Evolutionary conservation across 176 grass and related monocot species (phyloP).

Genomic region (Bromus sterilis): DNA sequence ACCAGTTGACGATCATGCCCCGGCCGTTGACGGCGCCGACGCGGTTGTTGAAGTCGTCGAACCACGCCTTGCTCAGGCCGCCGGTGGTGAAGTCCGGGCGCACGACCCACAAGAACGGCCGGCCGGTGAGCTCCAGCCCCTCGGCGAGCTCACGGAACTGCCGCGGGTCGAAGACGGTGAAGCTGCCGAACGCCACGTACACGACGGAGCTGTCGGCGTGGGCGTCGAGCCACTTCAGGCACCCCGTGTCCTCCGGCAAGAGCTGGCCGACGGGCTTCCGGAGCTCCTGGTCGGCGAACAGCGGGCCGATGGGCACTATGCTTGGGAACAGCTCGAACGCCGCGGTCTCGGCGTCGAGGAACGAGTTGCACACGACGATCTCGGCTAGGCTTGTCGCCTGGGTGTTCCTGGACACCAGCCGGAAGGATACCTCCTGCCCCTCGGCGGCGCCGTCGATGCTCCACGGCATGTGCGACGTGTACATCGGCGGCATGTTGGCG

Average conservation of each 20-base stretch:
- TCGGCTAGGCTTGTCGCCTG: not conserved
- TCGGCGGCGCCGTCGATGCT: not conserved
- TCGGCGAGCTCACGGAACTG: conserved; percentile 42
- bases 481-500: conserved; percentile 25
- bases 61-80: conserved; percentile 13
- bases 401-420: not conserved
- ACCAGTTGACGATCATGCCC: conserved; percentile 41
- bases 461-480: conserved; percentile 22
- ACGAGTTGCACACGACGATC: conserved; percentile 51
- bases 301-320: conserved; percentile 45
- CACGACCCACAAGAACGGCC: conserved; percentile 44
- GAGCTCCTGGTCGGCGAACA: conserved; percentile 1
- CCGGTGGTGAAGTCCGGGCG: conserved; percentile 21
- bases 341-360: conserved; percentile 27
- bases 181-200: conserved; percentile 58
- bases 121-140: conserved; percentile 20
- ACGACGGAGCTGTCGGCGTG: conserved; percentile 32
- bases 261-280: conserved; percentile 19
- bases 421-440: conserved; percentile 18
- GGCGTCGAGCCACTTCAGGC: conserved; percentile 40
- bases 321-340: conserved; percentile 14
- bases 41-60: conserved; percentile 15
- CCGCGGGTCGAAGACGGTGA: conserved; percentile 16
- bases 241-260: conserved; percentile 33
- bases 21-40: not conserved